Conservation (phyloP, 2,329 filamentous ascomycete genomes). For the Rachicladosporium sp. region DNA sequence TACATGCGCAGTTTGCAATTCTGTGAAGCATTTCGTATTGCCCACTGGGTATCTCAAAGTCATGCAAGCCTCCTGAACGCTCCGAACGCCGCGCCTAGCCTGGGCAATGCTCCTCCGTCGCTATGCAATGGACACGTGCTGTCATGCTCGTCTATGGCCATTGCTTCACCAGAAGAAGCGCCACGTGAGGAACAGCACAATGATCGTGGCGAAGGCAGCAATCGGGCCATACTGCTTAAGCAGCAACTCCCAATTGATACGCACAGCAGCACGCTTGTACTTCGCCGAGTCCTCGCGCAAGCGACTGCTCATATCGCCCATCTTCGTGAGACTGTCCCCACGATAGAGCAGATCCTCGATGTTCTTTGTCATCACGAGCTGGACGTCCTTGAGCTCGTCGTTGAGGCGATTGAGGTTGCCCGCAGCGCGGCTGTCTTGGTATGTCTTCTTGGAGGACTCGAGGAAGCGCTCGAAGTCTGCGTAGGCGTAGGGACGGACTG, state of each 20-base stretch:
- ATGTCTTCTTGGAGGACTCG: constrained; percentile 79
- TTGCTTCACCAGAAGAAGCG: constrained; percentile 87
- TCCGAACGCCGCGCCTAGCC: too few species aligned
- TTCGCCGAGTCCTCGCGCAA: constrained; percentile 88
- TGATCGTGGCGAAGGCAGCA: constrained; percentile 65
- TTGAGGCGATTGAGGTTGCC: constrained; percentile 93
- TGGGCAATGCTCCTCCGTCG: too few species aligned
- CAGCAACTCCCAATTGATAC: constrained; percentile 96
- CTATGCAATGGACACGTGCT: too few species aligned
- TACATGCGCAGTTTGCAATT: too few species aligned
- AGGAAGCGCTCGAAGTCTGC: constrained; percentile 99
- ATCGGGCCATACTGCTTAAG: constrained; percentile 94
- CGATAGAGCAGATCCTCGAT: constrained; percentile 95
- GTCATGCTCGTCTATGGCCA: too few species aligned
- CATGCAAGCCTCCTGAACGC: too few species aligned
- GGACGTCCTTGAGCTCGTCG: constrained; percentile 93
- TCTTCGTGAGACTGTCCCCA: constrained; percentile 85
- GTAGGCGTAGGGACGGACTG: constrained; percentile 83
- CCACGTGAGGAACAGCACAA: constrained; percentile 82
- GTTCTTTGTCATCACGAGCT: constrained; percentile 99
- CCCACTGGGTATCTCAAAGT: too few species aligned
- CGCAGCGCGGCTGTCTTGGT: constrained; percentile 80
- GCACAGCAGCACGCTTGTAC: constrained; percentile 81
- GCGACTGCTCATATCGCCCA: constrained; percentile 86
- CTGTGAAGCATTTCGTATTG: too few species aligned